phyloP scores from a whole-genome alignment of 2,329 filamentous ascomycete species.

The Venturia pyrina region DNA sequence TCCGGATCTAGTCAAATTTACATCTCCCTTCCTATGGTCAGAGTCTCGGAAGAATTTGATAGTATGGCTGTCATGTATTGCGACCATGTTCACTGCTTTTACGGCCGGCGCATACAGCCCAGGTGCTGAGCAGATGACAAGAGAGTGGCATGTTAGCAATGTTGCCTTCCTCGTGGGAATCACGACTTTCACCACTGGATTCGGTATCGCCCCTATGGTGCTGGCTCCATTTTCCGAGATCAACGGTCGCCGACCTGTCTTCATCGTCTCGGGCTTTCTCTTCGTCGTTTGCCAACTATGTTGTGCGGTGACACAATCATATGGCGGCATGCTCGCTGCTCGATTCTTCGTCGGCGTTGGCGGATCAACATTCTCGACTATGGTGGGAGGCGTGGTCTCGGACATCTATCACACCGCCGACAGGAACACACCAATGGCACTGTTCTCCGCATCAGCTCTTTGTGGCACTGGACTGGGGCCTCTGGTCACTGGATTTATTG shows the following conservation, averaged over 20 bases:
- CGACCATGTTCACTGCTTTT: slow-evolving; percentile 70
- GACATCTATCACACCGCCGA: slow-evolving; percentile 73
- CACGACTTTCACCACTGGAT: slow-evolving; percentile 72
- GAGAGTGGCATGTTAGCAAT: slow-evolving; percentile 53
- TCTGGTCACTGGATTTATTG: slow-evolving; percentile 59
- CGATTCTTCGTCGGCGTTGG: slow-evolving; percentile 72
- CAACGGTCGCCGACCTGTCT: slow-evolving; percentile 76
- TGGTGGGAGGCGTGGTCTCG: slow-evolving; percentile 81
- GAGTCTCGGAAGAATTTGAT: slow-evolving; percentile 57
- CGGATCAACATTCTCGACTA: slow-evolving; percentile 70
- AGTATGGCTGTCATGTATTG: slow-evolving; percentile 63
- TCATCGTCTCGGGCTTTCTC: slow-evolving; percentile 61
- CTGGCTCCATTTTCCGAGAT: slow-evolving; percentile 82
- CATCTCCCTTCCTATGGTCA: slow-evolving; percentile 66
- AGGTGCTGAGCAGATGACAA: slow-evolving; percentile 52
- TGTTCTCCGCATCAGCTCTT: slow-evolving; percentile 73
- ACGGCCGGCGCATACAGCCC: slow-evolving; percentile 72
- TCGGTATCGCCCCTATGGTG: slow-evolving; percentile 75
- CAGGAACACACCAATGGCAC: slow-evolving; percentile 79
- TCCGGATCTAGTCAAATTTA: slow-evolving; percentile 57
- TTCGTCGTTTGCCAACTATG: slow-evolving; percentile 63
- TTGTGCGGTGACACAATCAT: slow-evolving; percentile 59
- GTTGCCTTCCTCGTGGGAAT: slow-evolving; percentile 65
- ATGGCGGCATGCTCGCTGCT: slow-evolving; percentile 63
- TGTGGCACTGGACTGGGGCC: slow-evolving; percentile 74